phyloP scores from a whole-genome alignment of 2,329 filamentous ascomycete species.

The Trichoderma sp. region DNA sequence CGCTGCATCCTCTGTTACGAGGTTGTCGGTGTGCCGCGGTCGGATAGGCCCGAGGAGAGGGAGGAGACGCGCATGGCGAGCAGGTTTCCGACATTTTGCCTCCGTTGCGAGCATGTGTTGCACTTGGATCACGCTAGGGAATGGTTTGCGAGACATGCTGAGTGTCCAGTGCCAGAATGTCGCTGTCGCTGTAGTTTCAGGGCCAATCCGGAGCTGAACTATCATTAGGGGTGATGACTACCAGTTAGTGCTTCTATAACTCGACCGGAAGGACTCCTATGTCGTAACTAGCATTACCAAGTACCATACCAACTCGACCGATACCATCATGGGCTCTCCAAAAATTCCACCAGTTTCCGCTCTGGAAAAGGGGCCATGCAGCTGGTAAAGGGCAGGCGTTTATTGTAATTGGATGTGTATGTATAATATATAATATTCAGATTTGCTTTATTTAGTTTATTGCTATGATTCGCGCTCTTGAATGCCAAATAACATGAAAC shows the following conservation, averaged over 20 bases:
- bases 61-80: slow-evolving; percentile 51
- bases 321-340: neutral
- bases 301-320: neutral
- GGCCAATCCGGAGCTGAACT: slow-evolving; percentile 58
- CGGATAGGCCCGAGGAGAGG: slow-evolving; percentile 54
- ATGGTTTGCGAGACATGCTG: slow-evolving; percentile 64
- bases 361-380: neutral
- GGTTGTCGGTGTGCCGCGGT: slow-evolving; percentile 62
- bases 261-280: neutral
- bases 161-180: slow-evolving; percentile 69
- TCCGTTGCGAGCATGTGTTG: slow-evolving; percentile 65
- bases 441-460: slow-evolving; percentile 3
- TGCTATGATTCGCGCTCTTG: neutral
- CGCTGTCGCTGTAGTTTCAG: slow-evolving; percentile 62
- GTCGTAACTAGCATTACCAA: neutral
- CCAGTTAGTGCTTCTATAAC: neutral
- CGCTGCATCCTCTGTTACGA: slow-evolving; percentile 67
- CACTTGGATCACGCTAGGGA: slow-evolving; percentile 65
- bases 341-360: neutral
- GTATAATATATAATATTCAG: neutral
- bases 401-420: neutral
- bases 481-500: neutral
- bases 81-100: slow-evolving; percentile 66
- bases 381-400: neutral
- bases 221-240: slow-evolving; percentile 34